Percentiles rank a stretch among this genome's conserved stretches.
phyloP scores from a whole-genome alignment of 768 basidiomycete species.

The Hypholoma fasciculare region DNA sequence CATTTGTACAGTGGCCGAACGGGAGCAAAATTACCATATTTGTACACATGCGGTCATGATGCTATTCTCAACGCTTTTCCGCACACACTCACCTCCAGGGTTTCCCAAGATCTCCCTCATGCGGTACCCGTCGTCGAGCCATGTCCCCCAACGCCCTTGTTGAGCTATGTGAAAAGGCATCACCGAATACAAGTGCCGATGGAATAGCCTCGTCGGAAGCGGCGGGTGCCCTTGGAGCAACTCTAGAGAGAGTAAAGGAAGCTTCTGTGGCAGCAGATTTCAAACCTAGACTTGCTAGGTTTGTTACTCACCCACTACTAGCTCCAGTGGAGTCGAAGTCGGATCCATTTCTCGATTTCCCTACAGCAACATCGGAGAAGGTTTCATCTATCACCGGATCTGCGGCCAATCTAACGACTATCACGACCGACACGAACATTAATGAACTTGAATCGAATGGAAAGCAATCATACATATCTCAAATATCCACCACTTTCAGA shows the following conservation, averaged over 20 bases:
- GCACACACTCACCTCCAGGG: too few relatives aligned
- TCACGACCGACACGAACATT: slow-evolving; percentile 13
- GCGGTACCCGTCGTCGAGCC: slow-evolving; percentile 10
- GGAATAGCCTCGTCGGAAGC: too few relatives aligned
- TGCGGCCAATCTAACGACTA: neutral
- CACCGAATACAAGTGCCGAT: neutral
- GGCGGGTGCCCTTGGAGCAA: neutral
- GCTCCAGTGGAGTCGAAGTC: neutral
- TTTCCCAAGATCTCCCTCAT: slow-evolving; percentile 4
- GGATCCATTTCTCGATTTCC: neutral
- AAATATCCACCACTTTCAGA: neutral
- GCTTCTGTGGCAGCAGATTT: neutral
- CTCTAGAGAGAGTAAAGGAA: neutral
- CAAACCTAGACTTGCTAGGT: slow-evolving; percentile 21
- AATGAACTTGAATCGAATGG: neutral
- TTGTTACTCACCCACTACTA: slow-evolving; percentile 13
- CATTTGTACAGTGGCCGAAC: too few relatives aligned
- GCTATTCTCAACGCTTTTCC: too few relatives aligned
- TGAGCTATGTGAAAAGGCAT: slow-evolving; percentile 27
- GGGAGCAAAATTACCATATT: neutral
- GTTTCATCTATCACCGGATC: neutral
- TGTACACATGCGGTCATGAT: neutral
- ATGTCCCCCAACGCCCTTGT: slow-evolving; percentile 37
- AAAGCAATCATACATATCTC: neutral
- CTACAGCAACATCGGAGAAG: neutral